Evolutionary conservation across 768 basidiomycete genomes (phyloP).

Genomic region (Suillus clintonianus): DNA sequence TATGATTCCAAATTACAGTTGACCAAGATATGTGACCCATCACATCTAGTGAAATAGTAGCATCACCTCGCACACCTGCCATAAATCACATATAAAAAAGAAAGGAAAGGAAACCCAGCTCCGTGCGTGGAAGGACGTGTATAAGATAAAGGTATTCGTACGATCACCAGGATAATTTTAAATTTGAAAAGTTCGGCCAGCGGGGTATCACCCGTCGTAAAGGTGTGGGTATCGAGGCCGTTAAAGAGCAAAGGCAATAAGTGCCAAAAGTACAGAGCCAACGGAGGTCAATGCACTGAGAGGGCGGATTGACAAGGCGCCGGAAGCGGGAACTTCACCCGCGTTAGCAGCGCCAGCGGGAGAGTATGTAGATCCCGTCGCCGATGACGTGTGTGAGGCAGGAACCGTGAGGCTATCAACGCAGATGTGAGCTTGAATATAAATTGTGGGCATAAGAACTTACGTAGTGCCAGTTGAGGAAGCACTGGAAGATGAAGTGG

Average conservation of each 20-base stretch:
- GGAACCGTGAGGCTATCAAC: constrained; percentile 5
- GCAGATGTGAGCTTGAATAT: constrained; percentile 8
- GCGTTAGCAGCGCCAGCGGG: constrained; percentile 36
- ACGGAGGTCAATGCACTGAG: constrained; percentile 24
- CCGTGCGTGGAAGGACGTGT: constrained; percentile 2
- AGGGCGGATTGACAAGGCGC: constrained; percentile 26
- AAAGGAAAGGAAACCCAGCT: constrained; percentile 14
- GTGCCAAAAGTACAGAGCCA: constrained; percentile 19
- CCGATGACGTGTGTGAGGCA: constrained; percentile 4
- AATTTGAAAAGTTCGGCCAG: constrained; percentile 34
- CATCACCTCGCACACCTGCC: not conserved
- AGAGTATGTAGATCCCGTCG: constrained; percentile 15
- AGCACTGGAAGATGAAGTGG: constrained; percentile 9
- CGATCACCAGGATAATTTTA: constrained; percentile 26
- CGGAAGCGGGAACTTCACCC: constrained; percentile 26
- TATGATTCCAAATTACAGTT: constrained; percentile 3
- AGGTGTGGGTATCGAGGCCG: constrained; percentile 40
- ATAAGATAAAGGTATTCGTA: not conserved
- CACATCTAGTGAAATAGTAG: not conserved
- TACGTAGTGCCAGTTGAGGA: constrained; percentile 9
- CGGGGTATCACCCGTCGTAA: constrained; percentile 36
- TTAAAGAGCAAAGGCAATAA: constrained; percentile 26
- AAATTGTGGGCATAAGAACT: not conserved
- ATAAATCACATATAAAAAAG: constrained; percentile 2
- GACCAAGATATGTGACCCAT: not conserved